These are phyloP conservation scores for Tulasnella sp. DNA, from an alignment of 768 basidiomycete genomes.

Conservation along the genomic window DNA sequence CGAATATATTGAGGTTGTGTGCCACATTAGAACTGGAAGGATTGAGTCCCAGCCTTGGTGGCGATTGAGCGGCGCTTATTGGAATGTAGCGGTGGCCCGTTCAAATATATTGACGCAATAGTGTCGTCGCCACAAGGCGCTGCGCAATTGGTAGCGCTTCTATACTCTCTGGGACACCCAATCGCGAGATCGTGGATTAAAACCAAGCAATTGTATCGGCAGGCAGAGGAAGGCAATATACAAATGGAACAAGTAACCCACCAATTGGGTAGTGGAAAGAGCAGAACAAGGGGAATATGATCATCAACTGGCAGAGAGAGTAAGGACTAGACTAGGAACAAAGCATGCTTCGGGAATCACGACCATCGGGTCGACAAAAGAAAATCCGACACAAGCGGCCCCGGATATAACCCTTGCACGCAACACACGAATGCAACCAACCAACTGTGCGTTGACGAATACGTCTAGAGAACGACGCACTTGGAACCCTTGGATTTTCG, in stretches of 20 bases:
- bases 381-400: neutral
- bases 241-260: neutral
- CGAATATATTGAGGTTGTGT: no score
- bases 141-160: no score
- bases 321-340: neutral
- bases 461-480: conserved; percentile 22
- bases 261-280: neutral
- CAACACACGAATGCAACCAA: neutral
- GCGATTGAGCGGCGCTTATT: no score
- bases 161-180: no score
- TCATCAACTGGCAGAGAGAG: neutral
- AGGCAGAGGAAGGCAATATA: neutral
- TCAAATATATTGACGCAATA: no score
- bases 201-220: neutral
- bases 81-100: no score
- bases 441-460: no score
- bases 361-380: no score
- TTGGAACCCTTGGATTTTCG: conserved; percentile 20
- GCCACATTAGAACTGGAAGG: no score
- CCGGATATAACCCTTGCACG: neutral
- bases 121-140: no score
- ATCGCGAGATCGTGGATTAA: no score
- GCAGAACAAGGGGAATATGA: neutral
- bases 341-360: neutral
- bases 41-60: no score